Evolutionary conservation across 2,329 filamentous ascomycete species (phyloP).

Genomic region (Beauveria scarabaeidicola): DNA sequence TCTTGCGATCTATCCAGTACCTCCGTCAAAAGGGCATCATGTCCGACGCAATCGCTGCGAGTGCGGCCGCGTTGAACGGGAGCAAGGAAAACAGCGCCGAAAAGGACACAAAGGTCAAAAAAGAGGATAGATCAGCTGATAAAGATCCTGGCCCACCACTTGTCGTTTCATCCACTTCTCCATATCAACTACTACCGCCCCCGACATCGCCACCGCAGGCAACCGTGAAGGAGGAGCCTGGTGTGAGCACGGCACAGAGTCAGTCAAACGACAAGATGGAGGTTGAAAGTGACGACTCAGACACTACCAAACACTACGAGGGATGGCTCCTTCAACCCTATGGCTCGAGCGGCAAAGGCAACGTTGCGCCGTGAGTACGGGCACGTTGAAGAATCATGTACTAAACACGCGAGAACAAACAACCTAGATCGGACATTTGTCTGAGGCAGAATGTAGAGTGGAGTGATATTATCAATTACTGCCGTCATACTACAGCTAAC

Average conservation of each 20-base stretch:
- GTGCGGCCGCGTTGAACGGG: background rate
- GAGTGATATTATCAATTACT: background rate
- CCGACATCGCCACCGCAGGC: conserved; percentile 29
- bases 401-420: background rate
- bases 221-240: conserved; percentile 25
- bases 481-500: background rate
- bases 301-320: conserved; percentile 27
- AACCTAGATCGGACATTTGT: background rate
- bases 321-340: conserved; percentile 31
- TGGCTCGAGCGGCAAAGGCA: conserved; percentile 19
- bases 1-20: conserved; percentile 58
- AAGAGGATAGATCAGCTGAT: conserved; percentile 1
- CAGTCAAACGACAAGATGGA: background rate
- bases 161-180: conserved; percentile 8
- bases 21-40: conserved; percentile 52
- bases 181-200: conserved; percentile 23
- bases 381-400: conserved; percentile 1
- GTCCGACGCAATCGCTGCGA: conserved; percentile 17
- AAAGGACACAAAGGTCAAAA: conserved; percentile 13
- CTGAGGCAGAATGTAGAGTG: background rate
- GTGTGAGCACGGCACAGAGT: background rate
- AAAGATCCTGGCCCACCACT: conserved; percentile 19
- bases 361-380: conserved; percentile 3
- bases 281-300: conserved; percentile 15
- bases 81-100: conserved; percentile 13